A percentile compares a stretch with the other conserved stretches of the same genome.
These are phyloP conservation scores for Xylaria arbuscula DNA, from an alignment of 2,329 filamentous ascomycete species.

Conservation along the genomic window DNA sequence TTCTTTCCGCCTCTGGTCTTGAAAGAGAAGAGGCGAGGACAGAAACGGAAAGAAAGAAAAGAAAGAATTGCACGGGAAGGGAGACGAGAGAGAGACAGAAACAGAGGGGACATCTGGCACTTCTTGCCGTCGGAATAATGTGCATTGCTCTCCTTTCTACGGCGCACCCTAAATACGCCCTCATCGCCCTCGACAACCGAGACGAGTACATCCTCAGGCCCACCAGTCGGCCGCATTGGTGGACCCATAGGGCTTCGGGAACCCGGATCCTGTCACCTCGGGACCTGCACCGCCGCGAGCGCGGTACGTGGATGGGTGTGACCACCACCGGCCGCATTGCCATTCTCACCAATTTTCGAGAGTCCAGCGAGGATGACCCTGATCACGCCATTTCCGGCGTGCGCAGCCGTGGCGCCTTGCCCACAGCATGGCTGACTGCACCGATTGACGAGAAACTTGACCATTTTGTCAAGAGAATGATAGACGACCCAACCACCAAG, in stretches of 20 bases:
- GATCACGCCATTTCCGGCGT: constrained; percentile 64
- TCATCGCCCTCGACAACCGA: constrained; percentile 82
- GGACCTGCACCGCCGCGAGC: constrained; percentile 70
- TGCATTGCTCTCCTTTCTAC: constrained; percentile 83
- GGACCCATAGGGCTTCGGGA: constrained; percentile 60
- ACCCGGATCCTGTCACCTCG: constrained; percentile 66
- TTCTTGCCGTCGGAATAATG: constrained; percentile 60
- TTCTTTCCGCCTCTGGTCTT: background rate
- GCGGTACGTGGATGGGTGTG: constrained; percentile 74
- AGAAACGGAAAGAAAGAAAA: background rate
- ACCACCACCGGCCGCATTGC: constrained; percentile 69
- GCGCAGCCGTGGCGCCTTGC: constrained; percentile 71
- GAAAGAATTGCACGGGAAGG: background rate
- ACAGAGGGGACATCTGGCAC: background rate
- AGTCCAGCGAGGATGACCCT: constrained; percentile 61
- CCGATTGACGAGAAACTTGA: constrained; percentile 59
- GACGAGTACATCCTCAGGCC: constrained; percentile 77
- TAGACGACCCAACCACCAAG: constrained; percentile 64
- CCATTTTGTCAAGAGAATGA: constrained; percentile 63
- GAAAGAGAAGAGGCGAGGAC: background rate
- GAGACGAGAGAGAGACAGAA: background rate
- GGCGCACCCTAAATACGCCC: constrained; percentile 77
- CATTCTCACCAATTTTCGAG: constrained; percentile 74
- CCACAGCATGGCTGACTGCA: constrained; percentile 69
- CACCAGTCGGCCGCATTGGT: constrained; percentile 73